Evolutionary conservation across 257 asterid genomes (phyloP).

Genomic region (Pogostemon cablin): DNA sequence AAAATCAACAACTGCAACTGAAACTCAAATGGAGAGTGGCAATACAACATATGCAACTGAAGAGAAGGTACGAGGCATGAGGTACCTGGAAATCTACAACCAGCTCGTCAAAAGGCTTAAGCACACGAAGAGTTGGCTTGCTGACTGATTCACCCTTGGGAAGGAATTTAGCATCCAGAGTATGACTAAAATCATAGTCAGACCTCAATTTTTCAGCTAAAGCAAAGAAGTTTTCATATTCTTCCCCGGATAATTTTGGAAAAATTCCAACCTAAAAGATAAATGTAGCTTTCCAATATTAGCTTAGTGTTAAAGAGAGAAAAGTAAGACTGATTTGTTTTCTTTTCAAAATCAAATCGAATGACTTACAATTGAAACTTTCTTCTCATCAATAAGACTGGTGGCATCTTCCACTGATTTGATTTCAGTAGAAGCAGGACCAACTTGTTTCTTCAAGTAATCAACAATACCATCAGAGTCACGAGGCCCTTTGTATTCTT

Average conservation of each 20-base stretch:
- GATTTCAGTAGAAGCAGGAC: conserved; percentile 80
- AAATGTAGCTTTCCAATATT: conserved; percentile 5
- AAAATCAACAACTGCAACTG: neutral
- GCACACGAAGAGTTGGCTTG: conserved; percentile 72
- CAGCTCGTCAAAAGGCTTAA: conserved; percentile 84
- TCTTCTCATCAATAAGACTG: conserved; percentile 53
- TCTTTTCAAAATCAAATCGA: neutral
- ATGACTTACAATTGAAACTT: conserved; percentile 59
- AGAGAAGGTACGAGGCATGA: neutral
- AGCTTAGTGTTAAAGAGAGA: neutral
- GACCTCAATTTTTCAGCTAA: conserved; percentile 77
- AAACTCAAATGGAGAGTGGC: neutral
- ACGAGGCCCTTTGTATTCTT: conserved; percentile 86
- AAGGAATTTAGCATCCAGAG: conserved; percentile 68
- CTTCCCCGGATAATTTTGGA: conserved; percentile 67
- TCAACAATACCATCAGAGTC: conserved; percentile 75
- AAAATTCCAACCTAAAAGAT: conserved; percentile 71
- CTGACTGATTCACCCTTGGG: conserved; percentile 67
- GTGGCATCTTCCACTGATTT: conserved; percentile 64
- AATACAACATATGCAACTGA: conserved; percentile 1
- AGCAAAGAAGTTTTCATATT: conserved; percentile 54
- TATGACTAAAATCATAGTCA: conserved; percentile 72
- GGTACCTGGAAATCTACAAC: conserved; percentile 67
- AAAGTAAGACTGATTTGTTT: neutral
- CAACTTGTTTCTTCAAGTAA: conserved; percentile 75